Base-by-base conservation (phyloP, 2,329 filamentous ascomycete genomes). In the Dactylellina sp. region DNA sequence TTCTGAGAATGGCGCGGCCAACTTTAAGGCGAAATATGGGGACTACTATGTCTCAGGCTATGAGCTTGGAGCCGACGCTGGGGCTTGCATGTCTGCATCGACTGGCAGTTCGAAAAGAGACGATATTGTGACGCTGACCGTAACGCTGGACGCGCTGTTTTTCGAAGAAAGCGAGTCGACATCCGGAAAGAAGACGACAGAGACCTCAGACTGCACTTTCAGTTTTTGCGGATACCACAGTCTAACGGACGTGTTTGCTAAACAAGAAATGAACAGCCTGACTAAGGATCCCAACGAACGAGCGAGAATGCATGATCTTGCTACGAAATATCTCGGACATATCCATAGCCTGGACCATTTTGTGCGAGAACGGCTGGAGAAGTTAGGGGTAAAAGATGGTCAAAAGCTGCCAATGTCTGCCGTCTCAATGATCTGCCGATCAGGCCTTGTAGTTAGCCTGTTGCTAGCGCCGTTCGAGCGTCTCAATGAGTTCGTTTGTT, bases 391-490 rank as follows among this genome's bases (percentile, higher is more conserved):
- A 7, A n/a, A 6, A n/a, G 40, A 44, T 44, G 40, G 40, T 6
- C 7, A 44, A n/a, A 44, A 20, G 6, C 16, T 44, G 5, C 40
- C 40, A n/a, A 5, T 44, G 40, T 7, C 7, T 5, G 40, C 16
- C 16, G 7, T 5, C 16, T 44, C 40, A 20, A 7, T n/a, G 6
- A n/a, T 44, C 7, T 44, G 40, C 40, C 6, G 5, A 20, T 44
- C 40, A 7, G 40, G 40, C 6, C n/a, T 44, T 6, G 40, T 44
- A n/a, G 40, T 44, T n/a, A n/a, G 40, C 5, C 16, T 44, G 16
- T 44, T 44, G 40, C 16, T 44, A n/a, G 40, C 7, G 40, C 40
- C 40, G 40, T 44, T 44, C n/a, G 40, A 44, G n/a, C 40, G 40
- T 20, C 16, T 44, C n/a, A n/a, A n/a, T n/a, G n/a, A n/a, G n/a